A percentile compares a stretch with the other conserved stretches of the same genome.
phyloP scores from a whole-genome alignment of 345 rosid species.

The Sonneratia alba region DNA sequence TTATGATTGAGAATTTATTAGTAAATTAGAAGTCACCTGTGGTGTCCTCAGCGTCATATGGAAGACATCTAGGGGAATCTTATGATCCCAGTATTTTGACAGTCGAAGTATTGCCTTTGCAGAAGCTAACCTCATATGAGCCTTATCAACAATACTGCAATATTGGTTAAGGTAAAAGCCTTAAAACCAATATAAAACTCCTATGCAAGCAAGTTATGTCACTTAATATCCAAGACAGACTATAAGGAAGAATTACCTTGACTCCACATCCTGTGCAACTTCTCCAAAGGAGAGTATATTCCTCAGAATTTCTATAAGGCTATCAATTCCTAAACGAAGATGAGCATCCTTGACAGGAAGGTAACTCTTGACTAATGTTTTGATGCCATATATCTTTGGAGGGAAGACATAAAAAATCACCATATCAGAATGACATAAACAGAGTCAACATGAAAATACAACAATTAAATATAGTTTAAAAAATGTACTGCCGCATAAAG shows the following conservation, averaged over 20 bases:
- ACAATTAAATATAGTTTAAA: background rate
- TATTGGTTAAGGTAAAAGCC: conserved; percentile 11
- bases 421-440: background rate
- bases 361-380: conserved; percentile 85
- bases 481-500: background rate
- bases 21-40: conserved; percentile 40
- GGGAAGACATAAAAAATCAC: conserved; percentile 7
- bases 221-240: background rate
- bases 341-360: conserved; percentile 91
- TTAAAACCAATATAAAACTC: conserved; percentile 10
- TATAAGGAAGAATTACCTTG: conserved; percentile 41
- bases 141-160: conserved; percentile 76
- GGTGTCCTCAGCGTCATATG: conserved; percentile 60
- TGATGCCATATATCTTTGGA: conserved; percentile 76
- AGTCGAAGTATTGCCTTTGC: conserved; percentile 93
- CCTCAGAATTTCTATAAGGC: conserved; percentile 54
- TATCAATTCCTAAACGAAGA: conserved; percentile 75
- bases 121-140: conserved; percentile 86
- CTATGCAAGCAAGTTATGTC: conserved; percentile 1
- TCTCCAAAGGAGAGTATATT: conserved; percentile 70
- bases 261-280: conserved; percentile 55
- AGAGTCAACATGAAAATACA: background rate
- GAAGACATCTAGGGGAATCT: conserved; percentile 69
- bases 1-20: background rate
- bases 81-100: conserved; percentile 82